Evolutionary conservation across 228 moss, liverwort and hornwort species (phyloP), one percentile per base, ranked within the genome.

Genomic region (Sphagnum magellanicum): DNA sequence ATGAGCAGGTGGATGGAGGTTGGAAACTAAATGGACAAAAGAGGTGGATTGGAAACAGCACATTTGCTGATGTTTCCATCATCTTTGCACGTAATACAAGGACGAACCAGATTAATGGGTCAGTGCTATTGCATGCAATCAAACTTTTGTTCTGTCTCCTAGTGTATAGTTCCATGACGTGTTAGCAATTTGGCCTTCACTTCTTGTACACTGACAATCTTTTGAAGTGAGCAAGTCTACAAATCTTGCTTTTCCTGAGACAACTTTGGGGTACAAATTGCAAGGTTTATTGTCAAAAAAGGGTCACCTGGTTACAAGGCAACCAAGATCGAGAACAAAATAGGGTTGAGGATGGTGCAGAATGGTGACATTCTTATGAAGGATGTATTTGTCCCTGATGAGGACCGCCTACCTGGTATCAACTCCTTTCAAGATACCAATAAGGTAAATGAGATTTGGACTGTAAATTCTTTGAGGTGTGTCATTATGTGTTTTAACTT

Each of bases 241-340:
- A 32, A 32, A 32, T 32, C 32, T 32, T 32, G 32, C 32, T 32
- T 32, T 32, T 32, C 32, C 32, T 32, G 32, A 32, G 32, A 32
- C 32, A 32, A 32, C 32, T 32, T 32, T 32, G 32, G 32, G 32
- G 32, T 32, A 32, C 32, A 32, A 32, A 32, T 32, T 32, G 32
- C 32, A 32, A 98, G 98, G 68, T 98, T 87, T 76, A 81, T 98
- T 48, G 86, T 98, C 70, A 93, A 86, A 61, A 94, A 94, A 71
- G 98, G 90, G 57, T 6, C 84, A 67, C 77, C 79, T 50, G 94
- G 98, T 50, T 84, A 88, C 72, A 83, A 70, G 64, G 90, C 92
- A 6, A 92, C 98, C 62, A 98, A 98, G 80, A 98, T 94, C 63
- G 84, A 98, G 74, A 94, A 94, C 76, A 98, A 98, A 75, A 98